Evolutionary conservation across 805 yeast genomes (phyloP), one percentile per base, ranked within the genome.

Genomic region (Kuraishia cidri): DNA sequence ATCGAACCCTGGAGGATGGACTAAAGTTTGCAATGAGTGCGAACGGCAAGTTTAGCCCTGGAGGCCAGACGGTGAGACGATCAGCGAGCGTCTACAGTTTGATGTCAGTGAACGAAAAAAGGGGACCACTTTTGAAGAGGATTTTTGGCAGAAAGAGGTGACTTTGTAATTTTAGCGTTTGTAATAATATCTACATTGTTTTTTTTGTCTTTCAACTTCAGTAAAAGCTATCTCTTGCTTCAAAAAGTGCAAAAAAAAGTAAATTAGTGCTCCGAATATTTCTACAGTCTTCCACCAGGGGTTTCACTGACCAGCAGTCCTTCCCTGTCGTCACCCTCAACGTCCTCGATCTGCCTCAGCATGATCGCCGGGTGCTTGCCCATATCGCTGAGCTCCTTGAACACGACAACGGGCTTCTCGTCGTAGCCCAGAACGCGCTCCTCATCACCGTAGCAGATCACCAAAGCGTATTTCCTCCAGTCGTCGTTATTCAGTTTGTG

Each of bases 311-410:
- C 23, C 24, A 20, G 8, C 11, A 18, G 20, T 3, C 29, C 32
- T 9, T 32, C 33, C 20, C 35, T 35, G 23, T 45, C 50, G 29
- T 53, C 58, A 32, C 54, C 60, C n/a, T 41, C 44, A 9, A 42
- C 42, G 18, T 38, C 37, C 24, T 87, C 94, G 32, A 80, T 69
- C 44, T 85, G 92, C 44, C 97, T 63, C 28, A 88, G 66, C 96
- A 88, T 88, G 38, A 88, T 86, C 2, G 92, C 83, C 1, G 97
- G 97, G 48, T 81, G 84, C 42, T 79, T 68, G 1, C 96, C 96
- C 37, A 76, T 69, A 39, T 83, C 95, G 49, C 77, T 86, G 17
- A 90, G 63, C 47, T 82, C 94, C 52, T 85, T 82, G 51, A 86
- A 85, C 7, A 87, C 77, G 24, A 72, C 62, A 6, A 90, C 94